phyloP scores from a whole-genome alignment of 805 yeast species.

The Nakazawaea peltata region DNA sequence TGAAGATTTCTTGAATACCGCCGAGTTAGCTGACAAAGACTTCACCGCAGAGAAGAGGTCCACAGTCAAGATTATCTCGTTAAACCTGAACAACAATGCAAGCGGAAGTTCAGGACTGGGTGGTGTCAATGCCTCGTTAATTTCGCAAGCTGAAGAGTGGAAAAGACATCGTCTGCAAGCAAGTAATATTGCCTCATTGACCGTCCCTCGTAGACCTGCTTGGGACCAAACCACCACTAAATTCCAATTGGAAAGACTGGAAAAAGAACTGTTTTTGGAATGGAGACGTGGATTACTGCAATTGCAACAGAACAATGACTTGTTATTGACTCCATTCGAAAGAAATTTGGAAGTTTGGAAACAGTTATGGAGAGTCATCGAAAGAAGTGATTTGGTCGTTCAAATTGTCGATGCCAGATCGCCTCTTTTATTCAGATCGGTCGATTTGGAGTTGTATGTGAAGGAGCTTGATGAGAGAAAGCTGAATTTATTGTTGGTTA shows the following conservation, averaged over 20 bases:
- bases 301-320: constrained; percentile 76
- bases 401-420: constrained; percentile 98
- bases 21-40: constrained; percentile 93
- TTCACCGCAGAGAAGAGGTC: constrained; percentile 86
- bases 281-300: constrained; percentile 92
- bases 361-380: constrained; percentile 96
- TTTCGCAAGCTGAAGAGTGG: constrained; percentile 60
- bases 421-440: constrained; percentile 83
- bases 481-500: constrained; percentile 74
- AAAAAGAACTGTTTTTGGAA: constrained; percentile 81
- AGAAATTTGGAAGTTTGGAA: constrained; percentile 97
- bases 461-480: constrained; percentile 68
- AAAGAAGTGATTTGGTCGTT: constrained; percentile 86
- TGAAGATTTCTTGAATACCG: constrained; percentile 92
- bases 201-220: constrained; percentile 87
- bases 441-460: constrained; percentile 77
- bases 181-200: constrained; percentile 58
- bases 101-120: no score
- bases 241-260: constrained; percentile 74
- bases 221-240: constrained; percentile 75
- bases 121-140: constrained; percentile 46
- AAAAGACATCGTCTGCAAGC: constrained; percentile 54
- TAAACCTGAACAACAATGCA: constrained; percentile 45
- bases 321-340: constrained; percentile 91
- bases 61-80: constrained; percentile 76